Evolutionary conservation across 306 rosid genomes (phyloP), one percentile per base, ranked within the genome.

Genomic region (Vachellia pachyceras): DNA sequence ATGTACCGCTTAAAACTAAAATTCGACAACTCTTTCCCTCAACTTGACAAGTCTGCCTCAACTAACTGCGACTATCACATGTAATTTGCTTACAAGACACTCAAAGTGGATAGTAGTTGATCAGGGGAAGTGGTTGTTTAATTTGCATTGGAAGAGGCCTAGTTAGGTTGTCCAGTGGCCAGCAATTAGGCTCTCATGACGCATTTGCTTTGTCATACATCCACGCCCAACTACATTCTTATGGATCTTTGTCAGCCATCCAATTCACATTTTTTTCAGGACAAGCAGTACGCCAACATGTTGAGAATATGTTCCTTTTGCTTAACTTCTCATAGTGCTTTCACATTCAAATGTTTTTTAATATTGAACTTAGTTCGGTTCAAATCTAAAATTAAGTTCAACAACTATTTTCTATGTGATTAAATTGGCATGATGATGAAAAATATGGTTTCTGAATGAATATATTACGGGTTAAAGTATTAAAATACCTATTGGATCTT

Each of bases 41-140:
- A 49, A 4, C 55, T 49, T 49, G 54, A 47, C 80, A 86, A 86
- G 77, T 58, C 54, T 36, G 61, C 39, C 83, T n/a, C 84, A 87
- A 76, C 90, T 75, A 81, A 75, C 72, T 75, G 46, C 72, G 20
- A 54, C 82, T 7, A 10, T 78, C 45, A 29, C 82, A 41, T 60
- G 25, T 73, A 72, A 67, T 83, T 92, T 86, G 93, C 94, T 90
- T 90, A 63, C 63, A 88, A 90, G 91, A 84, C 90, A 89, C 94
- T 86, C 93, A 78, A 72, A 75, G 25, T 87, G 33, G 50, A 76
- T 77, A 71, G 58, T 54, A 76, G 64, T 61, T 20, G 46, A 57
- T 15, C 67, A 90, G 88, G 91, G 72, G 68, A 77, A 75, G 92
- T 84, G 84, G 90, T 84, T 87, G 81, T 82, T 70, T 82, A 36